A percentile compares a stretch with the other conserved stretches of the same genome.
These are phyloP conservation scores for Pythium dissimile DNA, from an alignment of 352 stramenopile genomes.

Conservation along the genomic window DNA sequence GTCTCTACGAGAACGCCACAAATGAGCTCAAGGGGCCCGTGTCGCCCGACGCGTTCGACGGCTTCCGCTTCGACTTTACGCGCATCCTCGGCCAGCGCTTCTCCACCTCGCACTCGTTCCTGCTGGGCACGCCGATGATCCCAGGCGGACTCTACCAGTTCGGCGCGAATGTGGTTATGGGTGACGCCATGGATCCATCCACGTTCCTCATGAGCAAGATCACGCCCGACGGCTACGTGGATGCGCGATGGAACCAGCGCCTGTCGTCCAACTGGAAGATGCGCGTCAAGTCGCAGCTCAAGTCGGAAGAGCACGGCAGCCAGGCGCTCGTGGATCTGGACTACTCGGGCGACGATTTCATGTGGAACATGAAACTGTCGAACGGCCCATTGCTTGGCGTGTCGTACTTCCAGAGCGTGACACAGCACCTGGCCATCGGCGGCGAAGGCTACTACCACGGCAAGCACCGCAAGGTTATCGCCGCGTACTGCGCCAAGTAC, in stretches of 20 bases:
- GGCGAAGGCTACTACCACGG: constrained; percentile 88
- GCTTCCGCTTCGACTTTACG: constrained; percentile 87
- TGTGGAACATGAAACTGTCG: constrained; percentile 88
- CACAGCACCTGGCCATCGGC: constrained; percentile 67
- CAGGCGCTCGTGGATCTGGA: constrained; percentile 83
- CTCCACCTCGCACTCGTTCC: constrained; percentile 80
- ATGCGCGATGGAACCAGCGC: constrained; percentile 82
- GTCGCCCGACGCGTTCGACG: constrained; percentile 79
- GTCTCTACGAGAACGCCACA: constrained; percentile 80
- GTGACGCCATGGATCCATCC: constrained; percentile 73
- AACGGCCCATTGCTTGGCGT: constrained; percentile 83
- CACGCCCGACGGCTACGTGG: constrained; percentile 78
- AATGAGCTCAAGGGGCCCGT: constrained; percentile 82
- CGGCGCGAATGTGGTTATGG: constrained; percentile 75
- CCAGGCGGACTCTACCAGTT: constrained; percentile 84
- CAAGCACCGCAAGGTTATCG: constrained; percentile 84
- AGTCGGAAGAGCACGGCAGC: constrained; percentile 72
- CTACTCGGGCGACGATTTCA: constrained; percentile 81
- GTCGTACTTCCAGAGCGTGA: constrained; percentile 88
- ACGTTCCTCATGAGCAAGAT: constrained; percentile 87
- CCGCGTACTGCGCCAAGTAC: constrained; percentile 84
- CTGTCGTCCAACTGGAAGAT: constrained; percentile 77
- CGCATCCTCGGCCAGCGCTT: constrained; percentile 77
- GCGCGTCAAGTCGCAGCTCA: constrained; percentile 83
- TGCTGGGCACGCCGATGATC: constrained; percentile 82